Evolutionary conservation across 2,329 filamentous ascomycete species (phyloP).

Genomic region (Venturia aucupariae): DNA sequence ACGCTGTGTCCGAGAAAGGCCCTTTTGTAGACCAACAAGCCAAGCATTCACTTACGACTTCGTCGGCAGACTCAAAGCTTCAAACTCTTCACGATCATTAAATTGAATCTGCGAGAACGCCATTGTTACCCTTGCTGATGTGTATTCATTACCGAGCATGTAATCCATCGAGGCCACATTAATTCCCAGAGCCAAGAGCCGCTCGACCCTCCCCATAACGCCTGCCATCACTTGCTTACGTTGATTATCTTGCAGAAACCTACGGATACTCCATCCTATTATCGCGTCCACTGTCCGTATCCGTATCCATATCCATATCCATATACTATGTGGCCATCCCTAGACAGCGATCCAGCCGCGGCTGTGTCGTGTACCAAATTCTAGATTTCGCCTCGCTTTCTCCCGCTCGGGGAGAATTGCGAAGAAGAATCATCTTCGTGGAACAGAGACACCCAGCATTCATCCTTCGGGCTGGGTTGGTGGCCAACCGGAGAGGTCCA

Average conservation of each 20-base stretch:
- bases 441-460: background rate
- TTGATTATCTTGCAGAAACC: background rate
- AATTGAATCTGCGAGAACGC: background rate
- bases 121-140: background rate
- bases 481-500: background rate
- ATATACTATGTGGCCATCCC: background rate
- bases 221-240: background rate
- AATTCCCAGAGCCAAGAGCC: background rate
- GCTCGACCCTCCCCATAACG: background rate
- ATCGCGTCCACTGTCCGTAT: background rate
- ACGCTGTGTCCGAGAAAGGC: background rate
- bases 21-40: background rate
- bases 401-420: background rate
- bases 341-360: background rate
- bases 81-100: background rate
- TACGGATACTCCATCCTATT: background rate
- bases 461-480: background rate
- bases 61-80: background rate
- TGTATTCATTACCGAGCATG: background rate
- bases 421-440: background rate
- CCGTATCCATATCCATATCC: background rate
- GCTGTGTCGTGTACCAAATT: background rate
- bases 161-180: background rate
- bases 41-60: too few relatives aligned
- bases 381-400: background rate